Evolutionary conservation across 345 rosid genomes (phyloP).

Genomic region (Draba incana): DNA sequence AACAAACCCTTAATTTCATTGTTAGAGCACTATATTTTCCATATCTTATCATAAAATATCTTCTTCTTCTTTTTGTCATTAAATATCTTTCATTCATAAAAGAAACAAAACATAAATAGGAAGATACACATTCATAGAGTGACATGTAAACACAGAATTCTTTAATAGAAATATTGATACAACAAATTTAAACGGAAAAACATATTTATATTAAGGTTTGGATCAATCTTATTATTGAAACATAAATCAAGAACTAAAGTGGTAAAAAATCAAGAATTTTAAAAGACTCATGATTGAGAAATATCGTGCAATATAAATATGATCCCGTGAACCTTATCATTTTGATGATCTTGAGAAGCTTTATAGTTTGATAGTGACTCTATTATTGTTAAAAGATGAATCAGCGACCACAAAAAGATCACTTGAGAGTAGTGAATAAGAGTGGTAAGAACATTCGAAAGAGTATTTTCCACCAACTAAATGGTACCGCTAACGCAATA

Average conservation of each 20-base stretch:
- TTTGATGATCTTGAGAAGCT: neutral
- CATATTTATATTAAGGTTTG: constrained; percentile 8
- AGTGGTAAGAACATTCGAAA: constrained; percentile 10
- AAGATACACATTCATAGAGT: constrained; percentile 14
- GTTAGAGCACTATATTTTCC: no score
- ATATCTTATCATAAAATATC: no score
- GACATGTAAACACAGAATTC: constrained; percentile 12
- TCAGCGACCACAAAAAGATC: constrained; percentile 27
- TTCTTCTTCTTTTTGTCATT: neutral
- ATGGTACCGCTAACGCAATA: constrained; percentile 44
- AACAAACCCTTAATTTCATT: no score
- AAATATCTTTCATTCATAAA: neutral
- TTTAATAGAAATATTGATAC: neutral
- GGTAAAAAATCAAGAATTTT: constrained; percentile 16
- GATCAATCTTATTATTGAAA: constrained; percentile 11
- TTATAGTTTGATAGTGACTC: constrained; percentile 17
- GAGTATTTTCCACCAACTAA: constrained; percentile 67
- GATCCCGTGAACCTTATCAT: no score
- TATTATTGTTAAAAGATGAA: constrained; percentile 17
- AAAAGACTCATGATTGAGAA: neutral
- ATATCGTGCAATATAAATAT: neutral
- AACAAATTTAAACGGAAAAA: constrained; percentile 2
- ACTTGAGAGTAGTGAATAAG: constrained; percentile 30
- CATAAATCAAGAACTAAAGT: constrained; percentile 28
- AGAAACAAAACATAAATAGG: constrained; percentile 3